Evolutionary conservation across 169 alveolate genomes (phyloP).

Genomic region (Eimeria acervulina): DNA sequence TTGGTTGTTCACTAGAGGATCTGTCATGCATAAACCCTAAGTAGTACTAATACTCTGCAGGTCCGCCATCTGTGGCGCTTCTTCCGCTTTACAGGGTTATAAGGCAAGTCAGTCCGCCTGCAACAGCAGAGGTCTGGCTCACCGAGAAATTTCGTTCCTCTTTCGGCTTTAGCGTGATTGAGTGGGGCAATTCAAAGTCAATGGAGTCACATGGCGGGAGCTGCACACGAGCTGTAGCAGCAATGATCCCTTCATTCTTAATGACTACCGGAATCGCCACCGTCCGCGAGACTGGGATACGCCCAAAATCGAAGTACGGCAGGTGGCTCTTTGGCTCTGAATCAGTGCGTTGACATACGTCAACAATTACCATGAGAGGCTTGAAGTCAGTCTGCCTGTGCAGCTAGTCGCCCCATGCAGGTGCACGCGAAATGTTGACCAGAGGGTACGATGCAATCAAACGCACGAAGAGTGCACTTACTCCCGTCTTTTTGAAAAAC

Average conservation of each 20-base stretch:
- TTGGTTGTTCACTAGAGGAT: not conserved
- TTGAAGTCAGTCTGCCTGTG: not conserved
- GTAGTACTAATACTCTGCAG: not conserved
- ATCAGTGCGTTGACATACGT: not conserved
- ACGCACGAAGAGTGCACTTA: slow-evolving; percentile 86
- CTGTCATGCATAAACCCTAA: not conserved
- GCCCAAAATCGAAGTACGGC: slow-evolving; percentile 94
- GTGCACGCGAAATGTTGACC: not conserved
- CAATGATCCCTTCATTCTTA: slow-evolving; percentile 91
- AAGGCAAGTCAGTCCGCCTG: not conserved
- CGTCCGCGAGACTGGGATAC: slow-evolving; percentile 91
- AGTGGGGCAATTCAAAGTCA: slow-evolving; percentile 80
- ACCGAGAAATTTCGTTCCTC: slow-evolving; percentile 79
- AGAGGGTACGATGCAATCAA: not conserved
- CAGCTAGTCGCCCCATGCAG: not conserved
- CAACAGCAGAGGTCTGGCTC: not conserved
- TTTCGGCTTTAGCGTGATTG: slow-evolving; percentile 81
- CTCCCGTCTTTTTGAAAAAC: slow-evolving; percentile 45
- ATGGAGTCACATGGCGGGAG: slow-evolving; percentile 46
- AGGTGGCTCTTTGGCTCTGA: slow-evolving; percentile 67
- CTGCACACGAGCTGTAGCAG: slow-evolving; percentile 88
- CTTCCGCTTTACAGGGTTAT: not conserved
- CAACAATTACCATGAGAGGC: not conserved
- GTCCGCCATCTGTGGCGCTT: not conserved
- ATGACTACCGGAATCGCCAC: slow-evolving; percentile 88